phyloP scores from a whole-genome alignment of 768 basidiomycete species.

The Boletus rubroflammeus region DNA sequence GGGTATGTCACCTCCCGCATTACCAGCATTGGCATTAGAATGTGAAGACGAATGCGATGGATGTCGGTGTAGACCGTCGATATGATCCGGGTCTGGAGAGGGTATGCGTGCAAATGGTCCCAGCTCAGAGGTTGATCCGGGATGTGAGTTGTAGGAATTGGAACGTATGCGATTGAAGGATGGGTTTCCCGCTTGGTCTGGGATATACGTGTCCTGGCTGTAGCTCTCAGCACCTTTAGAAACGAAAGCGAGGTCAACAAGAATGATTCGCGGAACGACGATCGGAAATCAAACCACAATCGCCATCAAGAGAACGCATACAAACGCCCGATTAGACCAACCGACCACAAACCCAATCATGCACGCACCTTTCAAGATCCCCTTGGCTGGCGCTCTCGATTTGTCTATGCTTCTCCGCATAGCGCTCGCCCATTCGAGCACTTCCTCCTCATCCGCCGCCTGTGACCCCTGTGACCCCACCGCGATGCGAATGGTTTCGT shows the following conservation, averaged over 20 bases:
- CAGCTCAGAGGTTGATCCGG: conserved; percentile 45
- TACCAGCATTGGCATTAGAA: conserved; percentile 18
- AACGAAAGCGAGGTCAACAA: neutral
- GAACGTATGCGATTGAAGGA: conserved; percentile 59
- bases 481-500: conserved; percentile 64
- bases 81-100: conserved; percentile 79
- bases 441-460: conserved; percentile 47
- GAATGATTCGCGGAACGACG: neutral
- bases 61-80: conserved; percentile 80
- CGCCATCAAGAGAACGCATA: neutral
- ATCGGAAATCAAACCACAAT: neutral
- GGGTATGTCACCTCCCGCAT: conserved; percentile 28
- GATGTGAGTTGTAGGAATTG: conserved; percentile 72
- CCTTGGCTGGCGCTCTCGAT: conserved; percentile 62
- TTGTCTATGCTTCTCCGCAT: conserved; percentile 71
- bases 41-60: conserved; percentile 51
- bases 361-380: conserved; percentile 74
- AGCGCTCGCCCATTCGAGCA: conserved; percentile 76
- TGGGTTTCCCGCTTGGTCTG: conserved; percentile 38
- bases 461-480: conserved; percentile 6
- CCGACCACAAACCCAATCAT: neutral
- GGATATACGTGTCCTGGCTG: conserved; percentile 55
- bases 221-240: conserved; percentile 62
- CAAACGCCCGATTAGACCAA: conserved; percentile 8
- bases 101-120: conserved; percentile 83